Base-by-base conservation (phyloP, 2,329 filamentous ascomycete genomes). In the Graphilbum fragrans region DNA sequence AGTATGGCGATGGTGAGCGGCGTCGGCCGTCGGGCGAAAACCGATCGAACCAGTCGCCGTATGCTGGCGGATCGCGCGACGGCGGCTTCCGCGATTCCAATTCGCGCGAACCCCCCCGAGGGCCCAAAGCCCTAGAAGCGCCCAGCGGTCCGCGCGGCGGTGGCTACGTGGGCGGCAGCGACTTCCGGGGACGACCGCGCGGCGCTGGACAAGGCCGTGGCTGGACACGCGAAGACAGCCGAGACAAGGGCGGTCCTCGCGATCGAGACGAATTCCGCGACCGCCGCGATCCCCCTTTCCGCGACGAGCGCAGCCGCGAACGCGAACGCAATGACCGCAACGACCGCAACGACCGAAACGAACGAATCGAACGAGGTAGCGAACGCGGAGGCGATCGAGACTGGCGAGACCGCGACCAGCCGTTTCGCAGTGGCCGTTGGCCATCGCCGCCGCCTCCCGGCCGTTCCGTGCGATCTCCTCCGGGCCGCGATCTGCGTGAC, bases 61-160 rank as follows among this genome's bases (percentile, higher is more conserved):
- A 84, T 46, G 72, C 71, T 49, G 60, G n/a, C n/a, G n/a, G 70
- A 2, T 72, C 70, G 50, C 69, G 78, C 49, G 75, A 80, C 49
- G 57, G 29, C 23, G 23, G 54, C 12, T 78, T 77, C 47, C 67
- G 70, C 41, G 73, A 77, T 51, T 55, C 69, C 50, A 48, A 70
- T 56, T 57, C 65, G 23, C 72, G 81, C 49, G 85, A 93, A 48
- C 80, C 84, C 2, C 87, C 87, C 3, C 74, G 86, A 42, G 87
- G 84, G 0, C 86, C 87, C 11, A 86, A 88, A 58, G 85, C 83
- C 4, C 65, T 87, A 43, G 72, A 17, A 46, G 63, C 74, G 23
- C 72, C 76, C n/a, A 74, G 71, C 48, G 78, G 77, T 23, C 80
- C 78, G 14, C 72, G 83, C 43, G 80, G 80, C 35, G 71, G 78